phyloP scores from a whole-genome alignment of 371 early-diverging fungal species.

The Paramicrosporidium saccamoebae region DNA sequence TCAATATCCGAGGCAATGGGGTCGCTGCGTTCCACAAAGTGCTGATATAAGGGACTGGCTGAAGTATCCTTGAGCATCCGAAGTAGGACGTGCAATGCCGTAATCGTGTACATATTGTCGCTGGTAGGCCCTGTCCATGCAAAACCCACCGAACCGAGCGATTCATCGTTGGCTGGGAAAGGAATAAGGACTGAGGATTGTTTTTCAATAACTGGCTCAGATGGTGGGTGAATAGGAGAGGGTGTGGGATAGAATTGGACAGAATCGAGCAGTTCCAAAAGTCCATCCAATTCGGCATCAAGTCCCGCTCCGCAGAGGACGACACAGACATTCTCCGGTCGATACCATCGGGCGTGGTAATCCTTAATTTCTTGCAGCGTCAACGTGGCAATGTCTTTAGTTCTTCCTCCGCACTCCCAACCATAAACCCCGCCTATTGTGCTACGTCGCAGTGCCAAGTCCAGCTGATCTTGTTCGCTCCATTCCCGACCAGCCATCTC shows the following conservation, averaged over 20 bases:
- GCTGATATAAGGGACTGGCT: constrained; percentile 15
- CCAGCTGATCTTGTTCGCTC: constrained; percentile 18
- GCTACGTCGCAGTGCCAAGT: constrained; percentile 8
- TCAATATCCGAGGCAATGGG: constrained; percentile 19
- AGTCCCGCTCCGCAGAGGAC: constrained; percentile 8
- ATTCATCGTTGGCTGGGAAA: constrained; percentile 4
- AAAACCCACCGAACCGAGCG: constrained; percentile 2
- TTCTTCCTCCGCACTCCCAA: constrained; percentile 32
- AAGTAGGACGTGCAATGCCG: constrained; percentile 17
- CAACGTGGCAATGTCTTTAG: constrained; percentile 20
- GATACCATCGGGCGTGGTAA: constrained; percentile 26
- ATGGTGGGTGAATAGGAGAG: background rate
- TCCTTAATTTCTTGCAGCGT: constrained; percentile 21
- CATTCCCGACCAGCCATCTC: constrained; percentile 37
- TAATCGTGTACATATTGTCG: constrained; percentile 2
- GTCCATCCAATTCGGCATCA: background rate
- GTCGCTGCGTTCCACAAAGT: constrained; percentile 14
- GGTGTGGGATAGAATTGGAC: background rate
- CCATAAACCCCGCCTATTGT: constrained; percentile 12
- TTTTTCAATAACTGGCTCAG: background rate
- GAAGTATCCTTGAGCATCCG: constrained; percentile 16
- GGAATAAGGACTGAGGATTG: background rate
- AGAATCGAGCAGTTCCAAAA: background rate
- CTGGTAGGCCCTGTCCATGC: constrained; percentile 5
- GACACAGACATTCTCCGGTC: constrained; percentile 16